A percentile compares a stretch with the other conserved stretches of the same genome.
phyloP scores from a whole-genome alignment of 2,329 filamentous ascomycete genomes.

The Zymoseptoria pseudotritici region DNA sequence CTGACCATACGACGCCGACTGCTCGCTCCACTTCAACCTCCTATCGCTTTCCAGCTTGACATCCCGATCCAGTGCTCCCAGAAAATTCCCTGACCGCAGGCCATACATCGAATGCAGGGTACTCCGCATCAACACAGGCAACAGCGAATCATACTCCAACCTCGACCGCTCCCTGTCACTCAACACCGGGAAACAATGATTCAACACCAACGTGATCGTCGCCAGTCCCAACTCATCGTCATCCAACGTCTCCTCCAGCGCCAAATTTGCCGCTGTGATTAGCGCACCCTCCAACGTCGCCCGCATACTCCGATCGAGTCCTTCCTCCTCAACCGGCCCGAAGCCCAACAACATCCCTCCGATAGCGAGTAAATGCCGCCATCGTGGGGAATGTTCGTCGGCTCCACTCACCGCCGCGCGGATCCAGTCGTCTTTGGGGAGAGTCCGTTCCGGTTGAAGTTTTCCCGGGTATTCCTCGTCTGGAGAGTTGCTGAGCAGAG shows the following conservation, averaged over 20 bases:
- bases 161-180: slow-evolving; percentile 51
- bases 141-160: slow-evolving; percentile 59
- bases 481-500: slow-evolving; percentile 23
- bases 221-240: slow-evolving; percentile 43
- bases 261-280: slow-evolving; percentile 68
- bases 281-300: slow-evolving; percentile 65
- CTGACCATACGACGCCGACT: slow-evolving; percentile 52
- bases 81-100: slow-evolving; percentile 67
- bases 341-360: slow-evolving; percentile 73
- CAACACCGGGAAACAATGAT: slow-evolving; percentile 67
- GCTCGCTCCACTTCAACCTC: slow-evolving; percentile 57
- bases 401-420: slow-evolving; percentile 53
- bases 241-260: slow-evolving; percentile 51
- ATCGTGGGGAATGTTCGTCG: slow-evolving; percentile 57
- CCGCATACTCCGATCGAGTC: slow-evolving; percentile 57
- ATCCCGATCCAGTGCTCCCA: slow-evolving; percentile 62
- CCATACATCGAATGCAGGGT: slow-evolving; percentile 65
- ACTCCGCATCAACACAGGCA: slow-evolving; percentile 62
- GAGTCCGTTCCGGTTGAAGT: slow-evolving; percentile 25
- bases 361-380: slow-evolving; percentile 78
- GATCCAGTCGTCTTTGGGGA: slow-evolving; percentile 48
- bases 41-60: slow-evolving; percentile 46
- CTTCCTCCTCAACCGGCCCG: slow-evolving; percentile 54
- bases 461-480: slow-evolving; percentile 18
- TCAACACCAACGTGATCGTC: slow-evolving; percentile 61